Evolutionary conservation across 192 early-diverging fungal genomes (phyloP).

Genomic region (Umbelopsis isabellina): DNA sequence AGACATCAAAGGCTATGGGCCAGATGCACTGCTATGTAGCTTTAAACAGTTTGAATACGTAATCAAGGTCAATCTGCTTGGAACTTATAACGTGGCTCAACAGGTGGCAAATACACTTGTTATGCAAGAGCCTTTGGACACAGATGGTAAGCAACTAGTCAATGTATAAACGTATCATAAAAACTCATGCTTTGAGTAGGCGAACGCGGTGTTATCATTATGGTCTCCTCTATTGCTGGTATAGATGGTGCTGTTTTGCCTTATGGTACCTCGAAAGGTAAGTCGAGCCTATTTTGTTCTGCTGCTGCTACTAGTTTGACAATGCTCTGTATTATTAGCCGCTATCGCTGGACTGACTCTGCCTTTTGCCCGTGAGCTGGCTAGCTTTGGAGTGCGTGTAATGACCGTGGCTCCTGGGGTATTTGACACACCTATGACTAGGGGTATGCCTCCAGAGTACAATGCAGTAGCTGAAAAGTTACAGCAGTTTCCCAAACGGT

Average conservation of each 20-base stretch:
- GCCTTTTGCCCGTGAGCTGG: slow-evolving; percentile 53
- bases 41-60: slow-evolving; percentile 28
- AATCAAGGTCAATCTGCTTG: slow-evolving; percentile 30
- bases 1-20: slow-evolving; percentile 27
- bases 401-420: slow-evolving; percentile 48
- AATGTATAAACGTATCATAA: background rate
- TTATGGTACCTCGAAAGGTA: slow-evolving; percentile 42
- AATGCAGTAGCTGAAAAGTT: slow-evolving; percentile 26
- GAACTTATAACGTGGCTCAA: slow-evolving; percentile 35
- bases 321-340: background rate
- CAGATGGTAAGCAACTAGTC: slow-evolving; percentile 22
- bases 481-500: slow-evolving; percentile 43
- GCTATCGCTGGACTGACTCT: slow-evolving; percentile 51
- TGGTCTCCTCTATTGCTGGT: slow-evolving; percentile 33
- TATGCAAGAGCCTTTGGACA: slow-evolving; percentile 12
- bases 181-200: background rate
- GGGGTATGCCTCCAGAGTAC: background rate
- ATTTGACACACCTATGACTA: slow-evolving; percentile 29
- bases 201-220: slow-evolving; percentile 36
- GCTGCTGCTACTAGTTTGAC: too few relatives aligned
- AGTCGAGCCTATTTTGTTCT: too few relatives aligned
- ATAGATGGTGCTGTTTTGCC: slow-evolving; percentile 30
- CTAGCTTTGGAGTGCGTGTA: slow-evolving; percentile 47
- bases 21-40: slow-evolving; percentile 16
- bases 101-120: slow-evolving; percentile 25